Conservation (phyloP, 306 rosid genomes). For the Gynostemma pentaphyllum region DNA sequence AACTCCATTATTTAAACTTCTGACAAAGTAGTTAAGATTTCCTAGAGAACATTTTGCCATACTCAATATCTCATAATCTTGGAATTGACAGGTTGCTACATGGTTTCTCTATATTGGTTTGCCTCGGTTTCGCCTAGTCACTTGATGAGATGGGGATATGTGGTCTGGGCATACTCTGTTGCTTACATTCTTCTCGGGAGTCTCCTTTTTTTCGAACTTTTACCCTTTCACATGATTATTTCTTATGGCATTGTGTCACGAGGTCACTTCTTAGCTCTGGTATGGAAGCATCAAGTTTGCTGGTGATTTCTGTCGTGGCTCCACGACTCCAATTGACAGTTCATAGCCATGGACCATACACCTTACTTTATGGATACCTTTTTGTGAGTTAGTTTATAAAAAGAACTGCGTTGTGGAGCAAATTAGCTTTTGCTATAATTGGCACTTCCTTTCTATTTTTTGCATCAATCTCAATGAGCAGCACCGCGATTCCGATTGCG, state of each 20-base stretch:
- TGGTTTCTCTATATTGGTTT: constrained; percentile 93
- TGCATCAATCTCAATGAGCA: too few relatives aligned
- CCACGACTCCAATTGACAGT: background rate
- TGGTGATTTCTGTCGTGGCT: background rate
- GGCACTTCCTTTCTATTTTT: background rate
- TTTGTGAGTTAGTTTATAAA: background rate
- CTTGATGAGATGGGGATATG: constrained; percentile 44
- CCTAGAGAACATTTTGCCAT: background rate
- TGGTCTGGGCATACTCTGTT: constrained; percentile 68
- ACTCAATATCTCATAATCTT: background rate
- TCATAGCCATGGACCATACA: background rate
- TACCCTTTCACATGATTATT: constrained; percentile 70
- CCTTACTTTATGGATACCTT: background rate
- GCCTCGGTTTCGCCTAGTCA: constrained; percentile 39
- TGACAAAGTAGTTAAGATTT: background rate
- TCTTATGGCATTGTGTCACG: background rate
- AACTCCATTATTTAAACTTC: background rate
- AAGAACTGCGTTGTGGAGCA: background rate
- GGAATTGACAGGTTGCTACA: constrained; percentile 65
- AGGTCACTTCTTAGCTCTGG: background rate
- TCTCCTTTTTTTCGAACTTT: constrained; percentile 74
- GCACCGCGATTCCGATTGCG: background rate
- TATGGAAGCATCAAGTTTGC: background rate
- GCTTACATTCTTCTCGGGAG: constrained; percentile 80
- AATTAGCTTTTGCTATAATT: background rate